phyloP scores from a whole-genome alignment of 2,329 filamentous ascomycete species.

The Hypoxylon sp. region DNA sequence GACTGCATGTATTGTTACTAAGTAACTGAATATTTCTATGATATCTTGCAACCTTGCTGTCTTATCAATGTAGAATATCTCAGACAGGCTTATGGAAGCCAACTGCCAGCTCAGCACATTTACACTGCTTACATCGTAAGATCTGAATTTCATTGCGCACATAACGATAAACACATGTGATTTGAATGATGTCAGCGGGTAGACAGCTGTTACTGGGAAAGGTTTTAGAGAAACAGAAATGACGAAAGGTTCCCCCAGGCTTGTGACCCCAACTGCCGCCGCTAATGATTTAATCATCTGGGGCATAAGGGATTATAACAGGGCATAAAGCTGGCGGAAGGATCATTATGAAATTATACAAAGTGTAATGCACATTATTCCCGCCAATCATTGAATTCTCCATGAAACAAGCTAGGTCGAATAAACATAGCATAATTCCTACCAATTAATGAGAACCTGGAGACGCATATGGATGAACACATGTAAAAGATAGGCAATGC shows the following conservation, averaged over 20 bases:
- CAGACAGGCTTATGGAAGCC: slow-evolving; percentile 4
- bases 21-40: slow-evolving; percentile 19
- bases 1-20: slow-evolving; percentile 34
- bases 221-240: slow-evolving; percentile 28
- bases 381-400: slow-evolving; percentile 17
- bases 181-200: slow-evolving; percentile 38
- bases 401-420: slow-evolving; percentile 10
- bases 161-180: slow-evolving; percentile 24
- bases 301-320: slow-evolving; percentile 1
- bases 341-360: slow-evolving; percentile 18
- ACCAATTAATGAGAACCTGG: slow-evolving; percentile 12
- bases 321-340: background rate
- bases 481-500: background rate
- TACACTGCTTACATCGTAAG: slow-evolving; percentile 8
- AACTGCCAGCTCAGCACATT: slow-evolving; percentile 7
- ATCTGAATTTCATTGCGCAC: slow-evolving; percentile 28
- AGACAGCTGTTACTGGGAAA: slow-evolving; percentile 29
- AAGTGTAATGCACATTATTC: slow-evolving; percentile 7
- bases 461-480: slow-evolving; percentile 22
- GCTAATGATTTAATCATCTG: slow-evolving; percentile 25
- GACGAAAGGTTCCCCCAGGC: slow-evolving; percentile 34
- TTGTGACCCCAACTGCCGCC: slow-evolving; percentile 33
- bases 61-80: slow-evolving; percentile 2
- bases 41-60: slow-evolving; percentile 9
- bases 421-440: slow-evolving; percentile 12